Percentiles rank a stretch among this genome's conserved stretches.
phyloP scores from a whole-genome alignment of 495 filamentous ascomycete genomes.

The Xylaria acuta region DNA sequence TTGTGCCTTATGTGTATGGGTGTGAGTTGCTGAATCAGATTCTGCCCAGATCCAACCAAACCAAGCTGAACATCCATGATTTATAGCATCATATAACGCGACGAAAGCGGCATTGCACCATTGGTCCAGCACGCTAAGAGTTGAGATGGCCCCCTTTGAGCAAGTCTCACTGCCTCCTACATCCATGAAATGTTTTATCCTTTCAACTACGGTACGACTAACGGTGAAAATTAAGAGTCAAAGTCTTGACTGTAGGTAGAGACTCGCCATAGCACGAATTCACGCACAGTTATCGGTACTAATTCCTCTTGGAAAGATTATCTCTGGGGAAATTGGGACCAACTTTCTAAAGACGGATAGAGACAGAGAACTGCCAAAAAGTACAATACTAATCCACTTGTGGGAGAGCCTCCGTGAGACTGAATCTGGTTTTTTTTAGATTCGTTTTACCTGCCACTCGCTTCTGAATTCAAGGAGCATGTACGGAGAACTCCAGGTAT shows the following conservation, averaged over 20 bases:
- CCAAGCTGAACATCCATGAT: background rate
- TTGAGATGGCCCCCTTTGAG: constrained; percentile 43
- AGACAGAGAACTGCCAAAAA: background rate
- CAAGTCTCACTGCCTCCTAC: background rate
- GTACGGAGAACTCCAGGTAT: background rate
- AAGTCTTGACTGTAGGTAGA: background rate
- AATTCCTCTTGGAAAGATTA: background rate
- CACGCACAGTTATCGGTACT: background rate
- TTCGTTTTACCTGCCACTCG: background rate
- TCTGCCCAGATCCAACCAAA: background rate
- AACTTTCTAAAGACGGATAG: background rate
- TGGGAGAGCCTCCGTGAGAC: background rate
- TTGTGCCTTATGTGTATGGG: constrained; percentile 43
- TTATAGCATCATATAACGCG: constrained; percentile 40
- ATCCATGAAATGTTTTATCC: background rate
- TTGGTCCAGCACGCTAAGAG: constrained; percentile 40
- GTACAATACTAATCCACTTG: background rate
- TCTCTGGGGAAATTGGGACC: background rate
- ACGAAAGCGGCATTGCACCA: constrained; percentile 44
- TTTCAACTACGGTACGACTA: background rate
- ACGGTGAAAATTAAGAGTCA: background rate
- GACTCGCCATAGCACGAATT: background rate
- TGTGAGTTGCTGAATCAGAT: background rate
- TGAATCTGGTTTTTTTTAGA: background rate
- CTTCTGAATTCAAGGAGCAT: background rate